Base-by-base conservation (phyloP, 139 green algal species). In the Closterium sp. region DNA sequence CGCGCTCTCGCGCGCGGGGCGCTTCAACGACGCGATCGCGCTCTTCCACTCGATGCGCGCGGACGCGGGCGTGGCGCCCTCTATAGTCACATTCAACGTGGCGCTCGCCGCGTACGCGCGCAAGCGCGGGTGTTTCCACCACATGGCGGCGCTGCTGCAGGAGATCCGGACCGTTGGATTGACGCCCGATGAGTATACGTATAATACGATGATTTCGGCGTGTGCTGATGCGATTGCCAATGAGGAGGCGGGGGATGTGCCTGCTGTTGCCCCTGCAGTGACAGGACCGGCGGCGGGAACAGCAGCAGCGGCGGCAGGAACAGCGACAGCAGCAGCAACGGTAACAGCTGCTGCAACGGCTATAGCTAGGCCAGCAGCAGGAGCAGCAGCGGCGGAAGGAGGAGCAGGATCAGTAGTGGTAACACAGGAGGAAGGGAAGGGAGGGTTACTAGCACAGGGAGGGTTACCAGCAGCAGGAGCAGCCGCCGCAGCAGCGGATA, bases 61-160 rank as follows among this genome's bases (percentile, higher is more conserved):
- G 13, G 62, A 79, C 4, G 62, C 62, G 85, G 85, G 85, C 85
- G 28, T 87, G 28, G 85, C 85, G 85, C 85, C 85, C 85, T 32
- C 85, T 87, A 30, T 87, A 32, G 85, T 87, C 85, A 87, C 85
- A 30, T 87, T 32, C 85, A 87, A 87, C 85, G 85, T 87, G 27
- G 85, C 32, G 1, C 85, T 87, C 13, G 85, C 28, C 1, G 85
- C 85, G 28, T 87, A 87, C 85, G 85, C 28, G 28, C n/a, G 85
- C 28, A 87, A 31, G 28, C 28, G 85, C 28, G 85, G 85, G 28
- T 32, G 85, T 7, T 87, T 87, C 21, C 85, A 87, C 85, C 85
- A 31, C 85, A 87, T 87, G 85, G 85, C 28, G 21, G 19, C n/a
- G 1, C 22, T 87, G 27, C 28, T 87, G 21, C 85, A 87, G 85